A percentile compares a stretch with the other conserved stretches of the same genome.
phyloP scores from a whole-genome alignment of 1,284 basidiomycete species.

The Gymnopus androsaceus region DNA sequence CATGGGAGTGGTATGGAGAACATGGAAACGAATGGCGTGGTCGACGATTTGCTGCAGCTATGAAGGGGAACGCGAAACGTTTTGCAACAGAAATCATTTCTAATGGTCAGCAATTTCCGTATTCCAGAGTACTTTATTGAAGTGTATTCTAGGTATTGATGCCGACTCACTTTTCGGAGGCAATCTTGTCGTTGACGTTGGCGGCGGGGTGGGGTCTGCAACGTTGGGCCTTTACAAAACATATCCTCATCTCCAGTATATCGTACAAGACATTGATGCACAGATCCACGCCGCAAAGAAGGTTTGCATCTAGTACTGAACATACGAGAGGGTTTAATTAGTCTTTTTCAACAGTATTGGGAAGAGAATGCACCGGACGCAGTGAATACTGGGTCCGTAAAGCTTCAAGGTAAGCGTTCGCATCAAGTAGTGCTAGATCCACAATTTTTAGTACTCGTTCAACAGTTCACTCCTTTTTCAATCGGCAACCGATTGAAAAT shows the following conservation, averaged over 20 bases:
- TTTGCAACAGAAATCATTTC: too few relatives aligned
- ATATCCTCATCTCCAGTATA: conserved; percentile 26
- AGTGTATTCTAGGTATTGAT: conserved; percentile 22
- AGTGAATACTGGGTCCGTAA: conserved; percentile 24
- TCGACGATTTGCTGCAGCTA: conserved; percentile 24
- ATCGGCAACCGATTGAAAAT: conserved; percentile 29
- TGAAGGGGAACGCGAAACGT: conserved; percentile 27
- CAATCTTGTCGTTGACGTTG: conserved; percentile 30
- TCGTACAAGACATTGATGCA: conserved; percentile 30
- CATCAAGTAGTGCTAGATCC: not conserved
- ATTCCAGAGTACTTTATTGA: not conserved
- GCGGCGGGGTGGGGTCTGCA: conserved; percentile 27
- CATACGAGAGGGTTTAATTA: not conserved
- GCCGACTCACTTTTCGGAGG: conserved; percentile 18
- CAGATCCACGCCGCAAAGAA: conserved; percentile 26
- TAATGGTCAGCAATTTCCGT: not conserved
- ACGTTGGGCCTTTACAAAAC: conserved; percentile 23
- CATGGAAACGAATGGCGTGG: conserved; percentile 22
- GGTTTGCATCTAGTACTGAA: conserved; percentile 12
- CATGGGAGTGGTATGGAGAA: conserved; percentile 21
- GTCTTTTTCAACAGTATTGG: conserved; percentile 26
- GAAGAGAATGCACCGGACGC: conserved; percentile 23
- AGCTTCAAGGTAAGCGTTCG: conserved; percentile 24
- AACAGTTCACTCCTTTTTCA: conserved; percentile 37
- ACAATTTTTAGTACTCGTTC: not conserved